phyloP scores from a whole-genome alignment of 2,329 filamentous ascomycete species.

The Ilyonectria destructans region DNA sequence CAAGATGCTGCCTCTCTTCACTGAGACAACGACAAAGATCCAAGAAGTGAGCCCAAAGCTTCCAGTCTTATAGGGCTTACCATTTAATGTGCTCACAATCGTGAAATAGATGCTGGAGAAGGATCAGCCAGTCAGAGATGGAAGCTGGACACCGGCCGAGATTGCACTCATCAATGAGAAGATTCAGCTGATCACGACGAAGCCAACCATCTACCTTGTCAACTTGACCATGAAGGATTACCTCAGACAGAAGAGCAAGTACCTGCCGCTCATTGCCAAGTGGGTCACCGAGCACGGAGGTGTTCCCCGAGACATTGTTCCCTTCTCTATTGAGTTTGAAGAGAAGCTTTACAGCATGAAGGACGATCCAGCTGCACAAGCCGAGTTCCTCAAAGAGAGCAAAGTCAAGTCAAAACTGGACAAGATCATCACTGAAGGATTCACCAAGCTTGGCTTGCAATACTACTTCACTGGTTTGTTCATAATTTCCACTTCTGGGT shows the following conservation, averaged over 20 bases:
- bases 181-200: constrained; percentile 63
- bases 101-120: constrained; percentile 56
- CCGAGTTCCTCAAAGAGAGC: constrained; percentile 57
- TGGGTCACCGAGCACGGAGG: constrained; percentile 64
- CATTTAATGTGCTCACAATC: constrained; percentile 28
- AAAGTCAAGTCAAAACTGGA: constrained; percentile 60
- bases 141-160: constrained; percentile 60
- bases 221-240: constrained; percentile 66
- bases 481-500: neutral
- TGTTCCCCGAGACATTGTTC: constrained; percentile 58
- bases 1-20: constrained; percentile 63
- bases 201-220: constrained; percentile 63
- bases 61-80: constrained; percentile 1
- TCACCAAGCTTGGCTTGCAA: constrained; percentile 61
- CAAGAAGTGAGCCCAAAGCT: constrained; percentile 43
- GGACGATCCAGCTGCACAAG: constrained; percentile 55
- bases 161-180: constrained; percentile 64
- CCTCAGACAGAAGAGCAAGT: constrained; percentile 63
- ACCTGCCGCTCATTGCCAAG: constrained; percentile 61
- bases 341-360: constrained; percentile 60
- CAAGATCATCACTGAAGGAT: constrained; percentile 63
- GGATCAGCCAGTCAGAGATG: constrained; percentile 60
- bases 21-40: constrained; percentile 61
- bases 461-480: constrained; percentile 61
- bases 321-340: constrained; percentile 63